Evolutionary conservation across 129 eudicot species (phyloP), one percentile per base, ranked within the genome.

Genomic region (Oenanthe sinensis): DNA sequence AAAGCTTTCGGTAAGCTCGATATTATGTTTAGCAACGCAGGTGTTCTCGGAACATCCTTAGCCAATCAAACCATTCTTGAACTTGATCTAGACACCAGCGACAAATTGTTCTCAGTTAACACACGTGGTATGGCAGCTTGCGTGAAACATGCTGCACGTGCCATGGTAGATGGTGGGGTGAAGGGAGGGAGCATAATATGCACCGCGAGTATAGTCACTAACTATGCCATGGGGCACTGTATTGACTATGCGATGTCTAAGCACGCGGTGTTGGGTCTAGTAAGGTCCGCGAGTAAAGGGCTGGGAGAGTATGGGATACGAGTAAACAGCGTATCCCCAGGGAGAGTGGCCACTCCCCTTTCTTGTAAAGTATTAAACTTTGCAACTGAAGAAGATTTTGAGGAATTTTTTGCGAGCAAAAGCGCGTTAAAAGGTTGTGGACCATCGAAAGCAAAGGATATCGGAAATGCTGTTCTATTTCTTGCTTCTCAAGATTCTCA

Each of bases 11-110:
- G 82, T 43, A 71, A 69, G 17, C 84, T 84, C n/a, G 87, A 84
- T 60, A 74, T 84, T 28, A 81, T 84, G 82, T 84, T 81, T 73
- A 77, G 87, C 73, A 84, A 84, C 62, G 84, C 87, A 4, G 87
- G 77, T 0, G 75, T 52, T 5, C 0, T 63, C 0, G 42, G 73
- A 15, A 39, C 0, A 4, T 12, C 79, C 12, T 19, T 10, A n/a
- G 33, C 13, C 69, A 26, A 42, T 3, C 87, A 84, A 44, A 65
- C 28, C 17, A n/a, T 84, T 36, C 84, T 84, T 6, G 77, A 77
- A 47, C 77, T 84, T 17, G 82, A 84, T 68, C 28, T 84, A 0
- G 10, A 63, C 5, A 24, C 4, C 6, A 49, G 47, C 14, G 77
- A 84, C n/a, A 43, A 14, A 20, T 4, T 77, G 2, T 58, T 69